Evolutionary conservation across 1,284 basidiomycete genomes (phyloP).

Genomic region (Taiwanofungus camphoratus): DNA sequence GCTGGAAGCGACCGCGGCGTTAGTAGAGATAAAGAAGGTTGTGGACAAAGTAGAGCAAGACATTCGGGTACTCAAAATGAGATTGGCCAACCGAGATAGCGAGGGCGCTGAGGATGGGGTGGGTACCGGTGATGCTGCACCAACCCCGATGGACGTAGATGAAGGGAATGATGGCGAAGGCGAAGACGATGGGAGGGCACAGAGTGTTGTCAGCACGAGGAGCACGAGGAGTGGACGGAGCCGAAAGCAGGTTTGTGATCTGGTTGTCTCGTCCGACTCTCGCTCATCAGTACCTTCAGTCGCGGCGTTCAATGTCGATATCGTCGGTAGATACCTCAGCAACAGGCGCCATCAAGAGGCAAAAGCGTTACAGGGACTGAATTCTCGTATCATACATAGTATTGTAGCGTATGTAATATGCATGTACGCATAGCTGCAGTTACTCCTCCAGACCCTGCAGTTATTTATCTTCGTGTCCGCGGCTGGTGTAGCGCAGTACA

Average conservation of each 20-base stretch:
- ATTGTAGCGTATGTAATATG: neutral
- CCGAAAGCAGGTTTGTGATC: conserved; percentile 49
- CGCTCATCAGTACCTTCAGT: no score
- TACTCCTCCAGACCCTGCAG: no score
- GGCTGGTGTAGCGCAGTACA: no score
- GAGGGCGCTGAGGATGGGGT: conserved; percentile 32
- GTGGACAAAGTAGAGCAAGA: conserved; percentile 85
- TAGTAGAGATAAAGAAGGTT: conserved; percentile 86
- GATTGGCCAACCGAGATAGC: conserved; percentile 52
- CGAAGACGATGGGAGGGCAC: conserved; percentile 49
- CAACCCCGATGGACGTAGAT: conserved; percentile 29
- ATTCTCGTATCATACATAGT: neutral
- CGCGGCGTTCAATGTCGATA: conserved; percentile 42
- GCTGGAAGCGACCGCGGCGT: conserved; percentile 60
- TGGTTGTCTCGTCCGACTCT: neutral
- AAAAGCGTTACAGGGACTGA: conserved; percentile 15
- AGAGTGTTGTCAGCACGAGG: conserved; percentile 59
- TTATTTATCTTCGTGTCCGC: no score
- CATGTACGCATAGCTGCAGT: no score
- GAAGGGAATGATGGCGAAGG: conserved; percentile 30
- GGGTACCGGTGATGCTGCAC: conserved; percentile 17
- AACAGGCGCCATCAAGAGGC: conserved; percentile 18
- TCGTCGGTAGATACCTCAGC: conserved; percentile 25
- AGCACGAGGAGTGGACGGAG: conserved; percentile 48
- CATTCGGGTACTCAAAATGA: conserved; percentile 61